These are phyloP conservation scores for Didymella arachidicola DNA, from an alignment of 2,329 filamentous ascomycete species.

Conservation along the genomic window DNA sequence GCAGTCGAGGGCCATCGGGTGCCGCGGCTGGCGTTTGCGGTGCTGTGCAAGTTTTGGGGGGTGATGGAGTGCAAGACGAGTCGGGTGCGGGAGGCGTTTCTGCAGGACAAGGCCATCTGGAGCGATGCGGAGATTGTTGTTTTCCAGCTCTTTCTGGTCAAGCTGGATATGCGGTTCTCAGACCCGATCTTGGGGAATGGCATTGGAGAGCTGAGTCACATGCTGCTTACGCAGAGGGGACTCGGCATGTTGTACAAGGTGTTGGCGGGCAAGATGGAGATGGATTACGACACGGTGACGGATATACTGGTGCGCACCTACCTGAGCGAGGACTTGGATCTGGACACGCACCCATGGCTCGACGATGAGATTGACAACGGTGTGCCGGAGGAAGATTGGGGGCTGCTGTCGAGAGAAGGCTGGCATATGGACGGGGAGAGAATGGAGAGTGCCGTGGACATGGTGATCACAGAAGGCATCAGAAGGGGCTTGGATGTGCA, in stretches of 20 bases:
- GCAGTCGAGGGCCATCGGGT: slow-evolving; percentile 62
- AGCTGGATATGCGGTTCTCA: slow-evolving; percentile 74
- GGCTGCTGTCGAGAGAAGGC: slow-evolving; percentile 45
- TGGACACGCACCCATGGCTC: slow-evolving; percentile 29
- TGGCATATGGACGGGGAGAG: slow-evolving; percentile 67
- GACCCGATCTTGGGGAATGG: slow-evolving; percentile 66
- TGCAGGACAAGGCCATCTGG: slow-evolving; percentile 65
- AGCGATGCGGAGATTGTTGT: slow-evolving; percentile 67
- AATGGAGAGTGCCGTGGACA: slow-evolving; percentile 49
- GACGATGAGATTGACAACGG: slow-evolving; percentile 35
- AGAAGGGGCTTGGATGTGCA: slow-evolving; percentile 63
- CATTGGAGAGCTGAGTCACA: slow-evolving; percentile 41
- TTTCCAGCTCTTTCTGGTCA: slow-evolving; percentile 71
- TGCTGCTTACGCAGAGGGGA: slow-evolving; percentile 66
- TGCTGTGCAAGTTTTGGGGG: slow-evolving; percentile 71
- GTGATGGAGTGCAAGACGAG: slow-evolving; percentile 72
- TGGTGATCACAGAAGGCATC: slow-evolving; percentile 60
- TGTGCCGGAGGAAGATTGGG: slow-evolving; percentile 43
- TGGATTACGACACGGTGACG: slow-evolving; percentile 40
- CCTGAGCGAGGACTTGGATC: slow-evolving; percentile 30
- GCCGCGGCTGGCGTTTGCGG: slow-evolving; percentile 61
- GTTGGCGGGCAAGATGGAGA: slow-evolving; percentile 63
- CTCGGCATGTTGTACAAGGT: slow-evolving; percentile 41
- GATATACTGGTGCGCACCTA: slow-evolving; percentile 35
- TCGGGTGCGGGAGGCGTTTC: slow-evolving; percentile 60